A percentile compares a stretch with the other conserved stretches of the same genome.
phyloP scores from a whole-genome alignment of 768 basidiomycete species.

The Psilocybe azurescens region DNA sequence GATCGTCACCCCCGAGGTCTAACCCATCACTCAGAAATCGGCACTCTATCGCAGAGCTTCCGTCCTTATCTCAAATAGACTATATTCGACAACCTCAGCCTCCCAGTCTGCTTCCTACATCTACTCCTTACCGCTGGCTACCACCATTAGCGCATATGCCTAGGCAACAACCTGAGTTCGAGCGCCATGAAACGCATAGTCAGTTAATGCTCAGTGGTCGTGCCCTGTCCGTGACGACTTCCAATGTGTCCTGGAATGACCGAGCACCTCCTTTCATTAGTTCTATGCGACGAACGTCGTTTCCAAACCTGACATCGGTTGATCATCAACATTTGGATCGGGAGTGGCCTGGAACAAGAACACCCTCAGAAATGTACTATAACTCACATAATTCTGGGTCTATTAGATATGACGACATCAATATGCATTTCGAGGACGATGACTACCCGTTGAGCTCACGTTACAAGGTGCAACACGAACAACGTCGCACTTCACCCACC shows the following conservation, averaged over 20 bases:
- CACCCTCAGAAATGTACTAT: neutral
- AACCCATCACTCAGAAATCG: neutral
- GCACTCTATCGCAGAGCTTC: slow-evolving; percentile 1
- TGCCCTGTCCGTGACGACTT: neutral
- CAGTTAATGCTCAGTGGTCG: neutral
- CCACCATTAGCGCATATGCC: neutral
- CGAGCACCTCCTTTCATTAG: slow-evolving; percentile 21
- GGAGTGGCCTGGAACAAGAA: neutral
- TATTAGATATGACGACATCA: slow-evolving; percentile 8
- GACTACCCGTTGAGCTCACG: neutral
- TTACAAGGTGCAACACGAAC: neutral
- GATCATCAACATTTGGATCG: neutral
- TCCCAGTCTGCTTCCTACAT: neutral
- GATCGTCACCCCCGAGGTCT: neutral
- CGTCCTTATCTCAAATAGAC: neutral
- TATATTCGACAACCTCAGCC: neutral
- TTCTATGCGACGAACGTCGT: slow-evolving; percentile 23
- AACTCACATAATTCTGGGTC: neutral
- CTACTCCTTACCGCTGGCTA: neutral
- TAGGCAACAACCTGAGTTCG: neutral
- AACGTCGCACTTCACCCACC: neutral
- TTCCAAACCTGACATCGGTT: slow-evolving; percentile 14
- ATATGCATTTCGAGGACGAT: slow-evolving; percentile 15
- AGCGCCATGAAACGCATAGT: neutral
- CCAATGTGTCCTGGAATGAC: slow-evolving; percentile 10